A percentile compares a stretch with the other conserved stretches of the same genome.
phyloP scores from a whole-genome alignment of 192 early-diverging fungal species.

The Podila horticola region DNA sequence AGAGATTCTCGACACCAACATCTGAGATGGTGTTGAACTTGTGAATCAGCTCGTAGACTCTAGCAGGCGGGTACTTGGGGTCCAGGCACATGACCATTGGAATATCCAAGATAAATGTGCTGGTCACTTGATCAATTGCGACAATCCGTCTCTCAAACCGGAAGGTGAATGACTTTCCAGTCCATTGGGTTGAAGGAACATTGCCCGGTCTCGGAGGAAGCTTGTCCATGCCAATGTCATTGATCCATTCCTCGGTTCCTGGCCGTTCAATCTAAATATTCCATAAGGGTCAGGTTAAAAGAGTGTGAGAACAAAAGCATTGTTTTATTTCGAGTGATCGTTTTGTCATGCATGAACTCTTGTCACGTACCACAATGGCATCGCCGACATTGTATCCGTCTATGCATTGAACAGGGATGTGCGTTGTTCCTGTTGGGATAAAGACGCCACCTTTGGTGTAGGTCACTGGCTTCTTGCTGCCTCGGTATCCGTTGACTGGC shows the following conservation, averaged over 20 bases:
- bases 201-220: constrained; percentile 27
- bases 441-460: constrained; percentile 16
- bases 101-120: constrained; percentile 35
- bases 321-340: neutral
- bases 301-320: neutral
- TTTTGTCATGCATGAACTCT: neutral
- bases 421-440: constrained; percentile 21
- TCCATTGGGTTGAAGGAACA: constrained; percentile 31
- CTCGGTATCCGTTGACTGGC: constrained; percentile 42
- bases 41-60: constrained; percentile 40
- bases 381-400: constrained; percentile 41
- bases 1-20: constrained; percentile 41
- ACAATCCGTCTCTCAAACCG: constrained; percentile 46
- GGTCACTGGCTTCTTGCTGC: constrained; percentile 34
- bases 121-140: constrained; percentile 32
- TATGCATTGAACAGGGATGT: constrained; percentile 34
- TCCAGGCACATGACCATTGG: constrained; percentile 49
- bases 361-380: constrained; percentile 37
- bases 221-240: constrained; percentile 36
- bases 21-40: constrained; percentile 38
- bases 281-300: neutral
- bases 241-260: constrained; percentile 40
- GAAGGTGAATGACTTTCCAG: constrained; percentile 38
- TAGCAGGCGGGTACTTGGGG: constrained; percentile 43
- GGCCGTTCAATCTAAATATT: constrained; percentile 36